Evolutionary conservation across 306 rosid genomes (phyloP).

Genomic region (Adenanthera pavonina): DNA sequence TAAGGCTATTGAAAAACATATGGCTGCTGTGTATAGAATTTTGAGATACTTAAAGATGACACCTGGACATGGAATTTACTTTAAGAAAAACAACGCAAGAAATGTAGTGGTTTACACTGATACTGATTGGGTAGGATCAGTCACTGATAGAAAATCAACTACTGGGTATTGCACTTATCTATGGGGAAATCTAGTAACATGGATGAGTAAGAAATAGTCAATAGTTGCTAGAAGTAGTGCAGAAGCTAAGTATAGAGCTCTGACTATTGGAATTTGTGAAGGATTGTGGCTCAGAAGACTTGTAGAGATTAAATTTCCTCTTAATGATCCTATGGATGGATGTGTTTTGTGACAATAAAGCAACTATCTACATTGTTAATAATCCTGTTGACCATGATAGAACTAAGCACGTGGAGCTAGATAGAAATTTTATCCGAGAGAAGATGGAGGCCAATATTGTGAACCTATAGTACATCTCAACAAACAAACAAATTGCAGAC

Average conservation of each 20-base stretch:
- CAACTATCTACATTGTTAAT: background rate
- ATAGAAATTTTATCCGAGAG: background rate
- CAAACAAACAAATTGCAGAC: background rate
- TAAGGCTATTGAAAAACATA: background rate
- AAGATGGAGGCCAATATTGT: background rate
- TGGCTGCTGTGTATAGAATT: no score
- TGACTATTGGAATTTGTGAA: background rate
- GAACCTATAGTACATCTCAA: background rate
- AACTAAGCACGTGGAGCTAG: no score
- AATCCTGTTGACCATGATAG: background rate
- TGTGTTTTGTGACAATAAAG: background rate
- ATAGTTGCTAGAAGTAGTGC: background rate
- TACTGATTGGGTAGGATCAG: background rate
- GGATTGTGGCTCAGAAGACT: background rate
- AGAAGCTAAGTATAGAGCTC: background rate
- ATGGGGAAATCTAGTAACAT: background rate
- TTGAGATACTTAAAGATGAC: background rate
- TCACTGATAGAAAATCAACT: background rate
- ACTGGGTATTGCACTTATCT: background rate
- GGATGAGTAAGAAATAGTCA: no score
- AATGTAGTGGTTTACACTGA: background rate
- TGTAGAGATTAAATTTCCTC: background rate
- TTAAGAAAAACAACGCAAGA: background rate
- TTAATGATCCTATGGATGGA: background rate
- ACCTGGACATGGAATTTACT: background rate